Evolutionary conservation across 2,329 filamentous ascomycete genomes (phyloP), one percentile per base, ranked within the genome.

Genomic region (Camillea tinctor): DNA sequence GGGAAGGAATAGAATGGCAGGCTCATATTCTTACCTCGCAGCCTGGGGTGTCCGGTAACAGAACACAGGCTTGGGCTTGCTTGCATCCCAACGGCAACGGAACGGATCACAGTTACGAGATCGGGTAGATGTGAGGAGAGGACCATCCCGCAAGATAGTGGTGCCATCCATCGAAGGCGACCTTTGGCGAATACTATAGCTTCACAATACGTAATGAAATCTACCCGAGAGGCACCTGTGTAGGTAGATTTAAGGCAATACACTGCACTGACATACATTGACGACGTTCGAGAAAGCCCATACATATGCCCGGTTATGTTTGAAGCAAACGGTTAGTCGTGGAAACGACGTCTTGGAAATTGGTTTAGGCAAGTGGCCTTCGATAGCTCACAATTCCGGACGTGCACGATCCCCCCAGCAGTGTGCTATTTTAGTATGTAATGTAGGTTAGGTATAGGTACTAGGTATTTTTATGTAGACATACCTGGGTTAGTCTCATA

Each of bases 171-270:
- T 44, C 17, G 52, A 56, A 50, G n/a, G n/a, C n/a, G 59, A 57
- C 56, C n/a, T n/a, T n/a, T 24, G 62, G 63, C 65, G 64, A 68
- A 71, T 70, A 54, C 65, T 48, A 67, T 59, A 57, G 61, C 36
- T 66, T 67, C 50, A 51, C 56, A 60, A 63, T 71, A 72, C 69
- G 70, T 71, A 69, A 72, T 64, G 59, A 54, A 59, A 64, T 63
- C 59, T 60, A 44, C 53, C 50, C 22, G 4, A 6, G 23, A 54
- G 53, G 55, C 24, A 26, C 24, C 24, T 26, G 60, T 8, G 22
- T 23, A 48, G 17, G 11, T 15, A 44, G 40, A 26, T 15, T 30
- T 30, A 30, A 9, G 7, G 26, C 26, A 7, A 30, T 30, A 30
- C 26, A 30, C n/a, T 30, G 20, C 30, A 54, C 24, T 11, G 13